These are phyloP conservation scores for Candida quercuum DNA, from an alignment of 805 yeast genomes.

Conservation along the genomic window DNA sequence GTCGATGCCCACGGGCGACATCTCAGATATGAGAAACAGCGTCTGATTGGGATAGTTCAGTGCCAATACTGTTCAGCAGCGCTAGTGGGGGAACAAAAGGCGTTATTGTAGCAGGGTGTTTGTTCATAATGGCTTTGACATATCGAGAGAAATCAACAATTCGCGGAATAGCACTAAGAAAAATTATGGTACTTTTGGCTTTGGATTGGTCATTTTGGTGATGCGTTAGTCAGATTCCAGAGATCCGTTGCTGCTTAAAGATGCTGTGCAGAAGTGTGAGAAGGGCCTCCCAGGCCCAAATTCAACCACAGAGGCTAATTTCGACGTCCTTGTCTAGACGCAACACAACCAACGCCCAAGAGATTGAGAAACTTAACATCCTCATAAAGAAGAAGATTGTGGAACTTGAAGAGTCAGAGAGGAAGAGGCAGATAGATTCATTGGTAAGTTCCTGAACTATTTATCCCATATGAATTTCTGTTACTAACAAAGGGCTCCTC, in stretches of 20 bases:
- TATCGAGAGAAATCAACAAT: too few relatives aligned
- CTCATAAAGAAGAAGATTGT: conserved; percentile 16
- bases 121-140: too few relatives aligned
- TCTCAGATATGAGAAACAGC: too few relatives aligned
- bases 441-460: conserved; percentile 8
- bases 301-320: neutral
- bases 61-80: too few relatives aligned
- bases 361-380: conserved; percentile 18
- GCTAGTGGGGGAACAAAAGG: too few relatives aligned
- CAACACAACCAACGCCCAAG: conserved; percentile 13
- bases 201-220: too few relatives aligned
- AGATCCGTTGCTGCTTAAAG: too few relatives aligned
- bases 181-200: too few relatives aligned
- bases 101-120: too few relatives aligned
- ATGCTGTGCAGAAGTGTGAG: neutral
- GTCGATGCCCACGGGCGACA: neutral
- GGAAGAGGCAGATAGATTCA: conserved; percentile 7
- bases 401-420: conserved; percentile 16
- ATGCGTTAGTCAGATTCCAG: too few relatives aligned
- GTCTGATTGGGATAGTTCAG: too few relatives aligned
- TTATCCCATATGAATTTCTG: neutral
- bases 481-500: conserved; percentile 1
- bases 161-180: too few relatives aligned
- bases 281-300: neutral
- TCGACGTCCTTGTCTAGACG: neutral